phyloP scores from a whole-genome alignment of 345 rosid species.

The Tarenaya hassleriana region DNA sequence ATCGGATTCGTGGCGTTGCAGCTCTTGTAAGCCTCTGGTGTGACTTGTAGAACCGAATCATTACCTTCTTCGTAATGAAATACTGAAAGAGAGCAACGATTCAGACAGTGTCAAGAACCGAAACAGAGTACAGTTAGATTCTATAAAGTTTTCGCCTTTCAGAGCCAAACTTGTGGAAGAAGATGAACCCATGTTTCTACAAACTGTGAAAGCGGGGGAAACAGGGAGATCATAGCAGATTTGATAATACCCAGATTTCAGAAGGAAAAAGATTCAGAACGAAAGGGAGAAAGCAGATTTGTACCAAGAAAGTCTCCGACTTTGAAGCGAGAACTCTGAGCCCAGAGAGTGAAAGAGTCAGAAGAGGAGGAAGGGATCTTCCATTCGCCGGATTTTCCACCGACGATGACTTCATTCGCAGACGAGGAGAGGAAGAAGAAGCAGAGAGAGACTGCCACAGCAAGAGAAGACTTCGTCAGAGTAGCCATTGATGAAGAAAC shows the following conservation, averaged over 20 bases:
- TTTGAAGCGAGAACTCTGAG: slow-evolving; percentile 51
- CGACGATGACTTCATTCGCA: slow-evolving; percentile 47
- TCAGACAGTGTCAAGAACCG: slow-evolving; percentile 14
- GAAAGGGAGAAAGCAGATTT: no score
- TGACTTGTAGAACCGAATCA: slow-evolving; percentile 41
- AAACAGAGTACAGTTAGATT: slow-evolving; percentile 8
- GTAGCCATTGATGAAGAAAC: slow-evolving; percentile 20
- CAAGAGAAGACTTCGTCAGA: slow-evolving; percentile 2
- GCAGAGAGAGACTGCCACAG: slow-evolving; percentile 10
- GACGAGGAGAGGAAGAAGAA: slow-evolving; percentile 9
- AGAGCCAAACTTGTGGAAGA: no score
- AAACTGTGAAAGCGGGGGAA: no score
- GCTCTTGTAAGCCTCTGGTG: slow-evolving; percentile 28
- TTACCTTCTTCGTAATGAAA: slow-evolving; percentile 58
- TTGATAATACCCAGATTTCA: no score
- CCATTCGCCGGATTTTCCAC: slow-evolving; percentile 57
- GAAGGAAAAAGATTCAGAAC: no score
- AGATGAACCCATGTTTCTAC: no score
- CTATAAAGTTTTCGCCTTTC: neutral
- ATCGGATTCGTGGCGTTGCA: slow-evolving; percentile 30
- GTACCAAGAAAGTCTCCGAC: slow-evolving; percentile 66
- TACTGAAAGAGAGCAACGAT: slow-evolving; percentile 27
- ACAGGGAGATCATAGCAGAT: no score
- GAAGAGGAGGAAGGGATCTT: slow-evolving; percentile 50
- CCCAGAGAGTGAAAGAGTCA: slow-evolving; percentile 63